Base-by-base conservation (phyloP, 2,329 filamentous ascomycete genomes). In the Grosmannia serpens region DNA sequence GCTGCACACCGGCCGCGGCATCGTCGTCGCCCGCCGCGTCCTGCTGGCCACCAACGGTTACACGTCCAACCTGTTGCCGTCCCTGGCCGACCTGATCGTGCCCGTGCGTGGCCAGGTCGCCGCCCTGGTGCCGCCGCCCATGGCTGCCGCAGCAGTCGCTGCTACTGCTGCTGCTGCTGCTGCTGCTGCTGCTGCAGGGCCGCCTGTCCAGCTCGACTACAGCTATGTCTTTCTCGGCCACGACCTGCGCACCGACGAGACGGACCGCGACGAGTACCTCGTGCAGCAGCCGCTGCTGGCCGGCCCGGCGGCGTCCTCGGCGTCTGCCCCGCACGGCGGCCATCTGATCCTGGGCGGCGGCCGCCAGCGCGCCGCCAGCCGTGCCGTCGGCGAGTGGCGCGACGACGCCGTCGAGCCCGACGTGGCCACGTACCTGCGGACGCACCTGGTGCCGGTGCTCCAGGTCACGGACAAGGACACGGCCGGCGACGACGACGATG, bases 21-120 rank as follows among this genome's bases (percentile, higher is more conserved):
- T 71, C 49, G 78, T 95, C 58, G 68, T 69, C 0, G 77, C 89
- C 1, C 72, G 74, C 15, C 77, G 81, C 38, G 81, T 95, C 24
- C 77, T 96, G 22, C 78, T 95, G 20, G 87, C 89, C 5, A 92
- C 87, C 1, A 96, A 96, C 67, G 91, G 77, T 4, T 95, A 95
- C 70, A 91, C 89, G 0, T 89, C 88, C 1, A 79, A 85, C 61
- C 76, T 96, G 4, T 73, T 92, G 1, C 88, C 88, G 0, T 68
- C 74, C 38, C 86, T 92, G 64, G 75, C 80, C 10, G 82, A 85
- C 62, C 76, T 91, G 10, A 87, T 95, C 62, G 82, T 91, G 2
- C 91, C 91, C 0, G 84, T 88, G 2, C 77, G 88, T 27, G 90
- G 88, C 1, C 84, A 91, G 67, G 83, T 91, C 72, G 81, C 80